Conservation (phyloP, 768 basidiomycete genomes). For the Termitomyces sp. region DNA sequence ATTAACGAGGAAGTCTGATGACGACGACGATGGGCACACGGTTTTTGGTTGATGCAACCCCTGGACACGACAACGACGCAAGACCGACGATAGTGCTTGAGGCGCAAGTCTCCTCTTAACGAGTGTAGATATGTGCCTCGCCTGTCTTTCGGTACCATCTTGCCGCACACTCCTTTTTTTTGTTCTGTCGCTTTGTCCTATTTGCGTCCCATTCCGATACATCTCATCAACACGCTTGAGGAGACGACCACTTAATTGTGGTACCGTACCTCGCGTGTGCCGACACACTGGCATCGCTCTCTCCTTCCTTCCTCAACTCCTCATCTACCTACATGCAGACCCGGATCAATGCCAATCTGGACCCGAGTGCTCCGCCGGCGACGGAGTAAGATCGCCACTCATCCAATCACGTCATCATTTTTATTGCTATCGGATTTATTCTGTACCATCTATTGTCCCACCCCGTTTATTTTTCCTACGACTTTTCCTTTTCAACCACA, state of each 20-base stretch:
- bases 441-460: constrained; percentile 14
- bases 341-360: constrained; percentile 21
- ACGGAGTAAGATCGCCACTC: constrained; percentile 11
- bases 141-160: constrained; percentile 49
- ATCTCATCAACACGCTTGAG: constrained; percentile 54
- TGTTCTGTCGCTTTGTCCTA: constrained; percentile 30
- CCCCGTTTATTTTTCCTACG: background rate
- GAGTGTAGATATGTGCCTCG: constrained; percentile 49
- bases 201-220: constrained; percentile 43
- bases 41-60: constrained; percentile 45
- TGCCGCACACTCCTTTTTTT: constrained; percentile 42
- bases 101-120: constrained; percentile 46
- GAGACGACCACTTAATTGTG: constrained; percentile 82
- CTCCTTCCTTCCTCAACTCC: constrained; percentile 23
- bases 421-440: constrained; percentile 43
- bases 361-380: constrained; percentile 14
- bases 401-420: constrained; percentile 28
- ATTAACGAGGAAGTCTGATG: constrained; percentile 23
- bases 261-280: constrained; percentile 75
- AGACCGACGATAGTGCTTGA: constrained; percentile 58
- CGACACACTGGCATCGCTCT: constrained; percentile 66
- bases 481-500: constrained; percentile 6
- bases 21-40: constrained; percentile 53
- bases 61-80: constrained; percentile 61
- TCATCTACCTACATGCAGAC: constrained; percentile 21